Base-by-base conservation (phyloP, 192 early-diverging fungal genomes). In the Coemansia sp. region DNA sequence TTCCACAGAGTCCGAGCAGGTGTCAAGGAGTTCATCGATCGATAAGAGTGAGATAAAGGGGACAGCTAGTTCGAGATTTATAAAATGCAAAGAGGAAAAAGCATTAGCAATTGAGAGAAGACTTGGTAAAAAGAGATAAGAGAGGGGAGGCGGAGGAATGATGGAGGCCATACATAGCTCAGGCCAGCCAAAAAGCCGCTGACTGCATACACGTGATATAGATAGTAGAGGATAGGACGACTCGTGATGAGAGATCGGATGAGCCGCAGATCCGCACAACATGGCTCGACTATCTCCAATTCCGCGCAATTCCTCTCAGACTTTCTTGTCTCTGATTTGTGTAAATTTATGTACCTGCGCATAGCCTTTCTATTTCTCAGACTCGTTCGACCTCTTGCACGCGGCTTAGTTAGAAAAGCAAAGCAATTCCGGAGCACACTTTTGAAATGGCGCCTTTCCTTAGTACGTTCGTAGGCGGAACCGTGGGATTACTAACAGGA, bases 401-500 rank as follows among this genome's bases (percentile, higher is more conserved):
- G 56, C 56, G 37, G 35, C 7, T 16, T 37, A 21, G 31, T 58
- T 1, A 58, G n/a, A 24, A 58, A 58, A 58, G 56, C 20, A 58
- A 58, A 58, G 35, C 56, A 37, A 37, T 58, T 58, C 34, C 11
- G 10, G 20, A 58, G 20, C 8, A n/a, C 56, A 13, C 26, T 58
- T 23, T 3, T 23, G n/a, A 58, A 58, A 74, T 70, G 71, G 53
- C 71, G 35, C 74, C 67, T 6, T 69, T 76, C 33, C 10, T 73
- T 16, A 73, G 64, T 38, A 75, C 67, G 51, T 39, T 73, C 20
- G 70, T 82, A 18, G 79, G 79, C 45, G 65, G 63, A 10, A 56
- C 70, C 9, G 68, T 82, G 11, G 79, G 79, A 3, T 64, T 82
- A 33, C 8, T 56, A 18, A 82, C 79, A 1, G 79, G 73, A 55